Conservation (phyloP, 805 yeast species). For the Barnettozyma populi region DNA sequence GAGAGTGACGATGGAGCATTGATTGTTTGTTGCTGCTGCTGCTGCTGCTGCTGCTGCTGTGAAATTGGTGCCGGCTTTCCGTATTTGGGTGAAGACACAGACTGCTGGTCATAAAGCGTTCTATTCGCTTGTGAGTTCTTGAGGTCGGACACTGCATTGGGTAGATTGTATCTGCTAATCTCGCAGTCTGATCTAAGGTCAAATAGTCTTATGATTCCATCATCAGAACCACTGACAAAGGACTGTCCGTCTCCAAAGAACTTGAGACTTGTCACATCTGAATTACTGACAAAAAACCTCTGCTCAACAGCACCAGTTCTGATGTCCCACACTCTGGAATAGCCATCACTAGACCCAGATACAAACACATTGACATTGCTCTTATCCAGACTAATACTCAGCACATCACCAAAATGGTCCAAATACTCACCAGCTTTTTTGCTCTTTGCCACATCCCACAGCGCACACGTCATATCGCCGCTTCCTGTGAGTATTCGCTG, state of each 20-base stretch:
- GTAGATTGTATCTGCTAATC: slow-evolving; percentile 42
- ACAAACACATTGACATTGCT: slow-evolving; percentile 35
- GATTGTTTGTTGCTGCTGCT: slow-evolving; percentile 13
- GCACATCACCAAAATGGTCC: slow-evolving; percentile 71
- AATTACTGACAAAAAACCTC: slow-evolving; percentile 48
- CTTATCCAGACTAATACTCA: slow-evolving; percentile 37
- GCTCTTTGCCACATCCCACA: slow-evolving; percentile 76
- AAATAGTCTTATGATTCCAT: slow-evolving; percentile 61
- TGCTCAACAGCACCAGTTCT: slow-evolving; percentile 42
- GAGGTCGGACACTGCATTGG: slow-evolving; percentile 9
- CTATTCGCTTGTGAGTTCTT: slow-evolving; percentile 2
- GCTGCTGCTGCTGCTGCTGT: slow-evolving; percentile 1
- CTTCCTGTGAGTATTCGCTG: slow-evolving; percentile 59
- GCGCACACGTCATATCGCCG: slow-evolving; percentile 74
- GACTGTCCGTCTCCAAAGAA: slow-evolving; percentile 69
- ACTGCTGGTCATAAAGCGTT: slow-evolving; percentile 13
- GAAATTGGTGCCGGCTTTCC: slow-evolving; percentile 11
- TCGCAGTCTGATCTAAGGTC: slow-evolving; percentile 77
- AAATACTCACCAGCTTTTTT: slow-evolving; percentile 45
- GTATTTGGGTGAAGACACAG: slow-evolving; percentile 3
- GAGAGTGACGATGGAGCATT: slow-evolving; percentile 25
- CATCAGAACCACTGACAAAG: slow-evolving; percentile 74
- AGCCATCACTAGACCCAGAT: slow-evolving; percentile 66
- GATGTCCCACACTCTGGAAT: slow-evolving; percentile 61
- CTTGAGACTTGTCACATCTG: slow-evolving; percentile 59